Conservation (phyloP, 169 alveolate species). For the Plasmodium relictum region DNA sequence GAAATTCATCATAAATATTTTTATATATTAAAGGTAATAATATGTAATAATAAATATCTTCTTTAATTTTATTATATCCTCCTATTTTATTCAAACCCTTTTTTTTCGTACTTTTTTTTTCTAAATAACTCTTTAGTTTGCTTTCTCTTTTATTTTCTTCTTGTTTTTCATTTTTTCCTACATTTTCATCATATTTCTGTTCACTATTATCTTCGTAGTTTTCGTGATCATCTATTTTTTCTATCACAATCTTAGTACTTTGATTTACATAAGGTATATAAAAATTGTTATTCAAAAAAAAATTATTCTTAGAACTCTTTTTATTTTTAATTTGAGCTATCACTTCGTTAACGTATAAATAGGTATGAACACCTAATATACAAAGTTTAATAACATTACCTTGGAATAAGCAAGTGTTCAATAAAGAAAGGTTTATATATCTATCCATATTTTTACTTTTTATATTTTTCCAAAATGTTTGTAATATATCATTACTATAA, state of each 20-base stretch:
- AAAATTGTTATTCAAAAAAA: neutral
- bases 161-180: neutral
- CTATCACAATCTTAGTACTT: conserved; percentile 30
- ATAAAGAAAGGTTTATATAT: conserved; percentile 66
- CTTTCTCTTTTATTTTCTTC: neutral
- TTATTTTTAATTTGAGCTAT: conserved; percentile 24
- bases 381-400: conserved; percentile 28
- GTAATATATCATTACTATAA: conserved; percentile 30
- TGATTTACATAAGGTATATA: conserved; percentile 33
- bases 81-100: conserved; percentile 80
- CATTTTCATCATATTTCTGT: neutral
- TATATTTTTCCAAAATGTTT: conserved; percentile 51
- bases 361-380: conserved; percentile 39
- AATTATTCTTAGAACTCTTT: neutral
- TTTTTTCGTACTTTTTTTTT: conserved; percentile 6
- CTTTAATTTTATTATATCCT: conserved; percentile 79
- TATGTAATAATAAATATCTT: conserved; percentile 78
- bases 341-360: conserved; percentile 11
- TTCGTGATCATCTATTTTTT: neutral
- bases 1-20: conserved; percentile 75
- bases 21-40: conserved; percentile 77
- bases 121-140: neutral
- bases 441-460: conserved; percentile 65
- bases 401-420: conserved; percentile 57
- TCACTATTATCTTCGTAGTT: neutral